Percentiles rank a stretch among this genome's conserved stretches.
Evolutionary conservation across 1,284 basidiomycete genomes (phyloP).

Genomic region (Cerrena zonata): DNA sequence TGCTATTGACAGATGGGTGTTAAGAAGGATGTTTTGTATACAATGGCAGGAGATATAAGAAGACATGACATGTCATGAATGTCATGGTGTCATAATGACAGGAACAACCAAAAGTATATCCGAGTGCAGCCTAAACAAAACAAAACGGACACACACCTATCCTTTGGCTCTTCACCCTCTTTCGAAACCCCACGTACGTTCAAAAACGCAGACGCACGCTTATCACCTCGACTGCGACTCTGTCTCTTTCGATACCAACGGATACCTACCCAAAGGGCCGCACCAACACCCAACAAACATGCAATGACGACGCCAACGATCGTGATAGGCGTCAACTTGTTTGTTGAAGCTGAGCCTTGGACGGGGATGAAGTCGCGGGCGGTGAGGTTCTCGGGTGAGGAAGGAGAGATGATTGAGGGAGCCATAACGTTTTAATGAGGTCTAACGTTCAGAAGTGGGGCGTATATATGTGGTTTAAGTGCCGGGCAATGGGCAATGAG

Average conservation of each 20-base stretch:
- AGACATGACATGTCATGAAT: background rate
- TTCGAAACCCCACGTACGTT: slow-evolving; percentile 41
- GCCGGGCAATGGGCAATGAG: no score
- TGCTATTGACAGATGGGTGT: no score
- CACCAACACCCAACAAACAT: slow-evolving; percentile 32
- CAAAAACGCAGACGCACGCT: slow-evolving; percentile 39
- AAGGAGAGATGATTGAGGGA: background rate
- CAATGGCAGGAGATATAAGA: background rate
- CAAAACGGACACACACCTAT: no score
- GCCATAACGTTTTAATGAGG: no score
- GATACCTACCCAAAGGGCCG: slow-evolving; percentile 38
- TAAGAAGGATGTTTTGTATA: no score
- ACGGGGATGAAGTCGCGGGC: slow-evolving; percentile 11
- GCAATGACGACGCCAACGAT: slow-evolving; percentile 45
- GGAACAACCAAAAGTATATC: background rate
- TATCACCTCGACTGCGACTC: slow-evolving; percentile 31
- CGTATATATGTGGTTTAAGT: no score
- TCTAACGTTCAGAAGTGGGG: no score
- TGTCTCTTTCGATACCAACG: slow-evolving; percentile 36
- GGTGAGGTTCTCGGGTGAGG: slow-evolving; percentile 6
- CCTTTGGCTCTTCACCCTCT: slow-evolving; percentile 23
- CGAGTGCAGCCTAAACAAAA: background rate
- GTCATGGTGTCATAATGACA: background rate
- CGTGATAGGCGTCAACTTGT: slow-evolving; percentile 29
- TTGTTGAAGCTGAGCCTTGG: slow-evolving; percentile 6